These are phyloP conservation scores for Alternaria sp. DNA, from an alignment of 2,329 filamentous ascomycete species.

Conservation along the genomic window DNA sequence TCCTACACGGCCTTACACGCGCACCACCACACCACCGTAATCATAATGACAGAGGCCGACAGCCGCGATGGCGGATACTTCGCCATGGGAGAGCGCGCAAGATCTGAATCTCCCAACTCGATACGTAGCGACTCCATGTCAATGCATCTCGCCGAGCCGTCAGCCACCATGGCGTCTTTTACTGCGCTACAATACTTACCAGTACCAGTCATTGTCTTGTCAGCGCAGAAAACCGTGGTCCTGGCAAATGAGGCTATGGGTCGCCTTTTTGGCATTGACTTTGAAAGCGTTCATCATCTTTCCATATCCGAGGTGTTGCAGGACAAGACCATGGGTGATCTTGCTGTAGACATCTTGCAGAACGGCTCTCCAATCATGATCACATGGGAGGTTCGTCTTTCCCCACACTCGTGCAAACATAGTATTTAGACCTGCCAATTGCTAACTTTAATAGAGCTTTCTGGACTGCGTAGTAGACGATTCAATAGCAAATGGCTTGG, in stretches of 20 bases:
- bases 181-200: constrained; percentile 75
- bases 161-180: constrained; percentile 42
- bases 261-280: constrained; percentile 68
- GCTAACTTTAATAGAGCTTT: constrained; percentile 48
- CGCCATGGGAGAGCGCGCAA: constrained; percentile 27
- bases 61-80: constrained; percentile 42
- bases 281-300: constrained; percentile 52
- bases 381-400: constrained; percentile 56
- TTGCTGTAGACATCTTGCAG: constrained; percentile 77
- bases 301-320: constrained; percentile 67
- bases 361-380: constrained; percentile 65
- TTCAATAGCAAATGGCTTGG: constrained; percentile 21
- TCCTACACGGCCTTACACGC: not conserved
- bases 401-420: not conserved
- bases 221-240: constrained; percentile 72
- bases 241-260: constrained; percentile 81
- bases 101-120: constrained; percentile 39
- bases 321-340: constrained; percentile 71
- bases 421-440: not conserved
- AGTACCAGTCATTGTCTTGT: constrained; percentile 74
- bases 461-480: constrained; percentile 56
- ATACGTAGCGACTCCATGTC: constrained; percentile 45
- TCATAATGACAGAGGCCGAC: constrained; percentile 32
- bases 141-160: constrained; percentile 39
- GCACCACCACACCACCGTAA: constrained; percentile 11